Evolutionary conservation across 768 basidiomycete genomes (phyloP), one percentile per base, ranked within the genome.

Genomic region (Boletus insuetus): DNA sequence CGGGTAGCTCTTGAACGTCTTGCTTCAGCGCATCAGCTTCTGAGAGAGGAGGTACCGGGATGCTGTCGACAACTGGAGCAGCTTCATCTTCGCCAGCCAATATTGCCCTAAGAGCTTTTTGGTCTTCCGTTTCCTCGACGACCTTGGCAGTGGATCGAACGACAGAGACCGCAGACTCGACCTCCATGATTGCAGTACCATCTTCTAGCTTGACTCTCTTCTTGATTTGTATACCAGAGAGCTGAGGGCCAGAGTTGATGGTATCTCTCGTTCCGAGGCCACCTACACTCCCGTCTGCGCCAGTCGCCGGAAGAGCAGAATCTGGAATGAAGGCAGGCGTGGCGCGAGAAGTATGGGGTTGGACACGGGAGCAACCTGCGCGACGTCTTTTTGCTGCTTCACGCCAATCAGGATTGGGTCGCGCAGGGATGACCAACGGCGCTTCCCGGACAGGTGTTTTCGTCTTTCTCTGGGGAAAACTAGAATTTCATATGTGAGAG

Each of bases 341-440:
- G 17, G 53, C 37, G 24, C 56, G 68, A 6, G 58, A 43, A 39
- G 51, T 12, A 6, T 47, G 24, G 10, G 60, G 39, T 5, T 58
- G 61, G 22, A 50, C 14, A 0, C 68, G 60, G 12, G 63, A 31
- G 19, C 59, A 67, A 39, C 52, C 60, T 16, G 69, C 56, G 4
- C 69, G 70, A 9, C 89, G 78, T 67, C 83, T 86, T 40, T 87
- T 79, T 16, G 91, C 90, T 9, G 84, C 72, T 49, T 85, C 88
- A 40, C 92, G 77, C 96, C 96, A 99, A 67, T 99, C 95, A 26
- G 84, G 82, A 65, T 98, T 96, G 63, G 92, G 77, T 43, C 91
- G 76, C 1, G 92, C 77, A 16, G 95, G 86, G 43, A 99, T 98
- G 37, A 97, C 84, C 10, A 97, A 79, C 0, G 90, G 90, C 5